Evolutionary conservation across 495 filamentous ascomycete genomes (phyloP).

Genomic region (Cetradonia linearis): DNA sequence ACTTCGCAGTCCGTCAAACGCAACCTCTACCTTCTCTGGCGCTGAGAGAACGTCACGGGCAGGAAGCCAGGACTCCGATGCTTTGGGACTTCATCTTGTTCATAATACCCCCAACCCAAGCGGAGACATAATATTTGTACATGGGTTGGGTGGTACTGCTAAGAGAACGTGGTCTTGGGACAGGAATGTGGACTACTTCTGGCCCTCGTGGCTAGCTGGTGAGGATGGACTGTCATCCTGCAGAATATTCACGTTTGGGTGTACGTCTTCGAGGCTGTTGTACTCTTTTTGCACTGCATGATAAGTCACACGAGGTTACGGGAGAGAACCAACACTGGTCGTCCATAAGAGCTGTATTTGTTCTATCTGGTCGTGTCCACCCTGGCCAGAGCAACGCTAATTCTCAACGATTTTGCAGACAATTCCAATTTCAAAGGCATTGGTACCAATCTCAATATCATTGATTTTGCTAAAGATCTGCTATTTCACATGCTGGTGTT

Average conservation of each 20-base stretch:
- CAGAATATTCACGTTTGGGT: conserved; percentile 30
- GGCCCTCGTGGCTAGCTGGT: conserved; percentile 29
- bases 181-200: conserved; percentile 26
- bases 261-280: not conserved
- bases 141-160: conserved; percentile 32
- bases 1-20: not conserved
- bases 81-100: conserved; percentile 6
- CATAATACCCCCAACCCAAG: not conserved
- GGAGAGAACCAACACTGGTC: not conserved
- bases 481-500: conserved; percentile 25
- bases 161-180: conserved; percentile 28
- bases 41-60: not conserved
- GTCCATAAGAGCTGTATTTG: not conserved
- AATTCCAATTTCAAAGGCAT: conserved; percentile 25
- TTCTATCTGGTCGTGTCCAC: not conserved
- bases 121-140: conserved; percentile 28
- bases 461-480: conserved; percentile 31
- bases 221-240: conserved; percentile 24
- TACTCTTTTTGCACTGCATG: not conserved
- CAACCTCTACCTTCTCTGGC: not conserved
- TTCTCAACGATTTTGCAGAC: conserved; percentile 10
- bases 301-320: not conserved
- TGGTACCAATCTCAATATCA: conserved; percentile 18
- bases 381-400: not conserved
- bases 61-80: conserved; percentile 3